A percentile compares a stretch with the other conserved stretches of the same genome.
Conservation (phyloP, 208 protist genomes). For the Leishmania gerbilli region DNA sequence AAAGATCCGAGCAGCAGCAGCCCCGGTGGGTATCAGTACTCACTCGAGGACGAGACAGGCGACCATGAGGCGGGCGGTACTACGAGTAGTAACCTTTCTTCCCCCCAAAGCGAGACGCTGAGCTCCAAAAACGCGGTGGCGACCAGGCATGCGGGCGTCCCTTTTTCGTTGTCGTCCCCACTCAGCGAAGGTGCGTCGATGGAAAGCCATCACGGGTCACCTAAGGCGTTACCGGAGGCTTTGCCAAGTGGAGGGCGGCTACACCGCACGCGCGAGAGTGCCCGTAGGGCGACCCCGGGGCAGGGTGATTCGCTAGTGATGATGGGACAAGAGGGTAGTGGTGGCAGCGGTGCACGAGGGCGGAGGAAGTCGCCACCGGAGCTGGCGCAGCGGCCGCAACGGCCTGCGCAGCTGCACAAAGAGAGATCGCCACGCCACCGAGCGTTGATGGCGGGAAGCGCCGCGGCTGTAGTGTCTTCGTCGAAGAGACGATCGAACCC, state of each 20-base stretch:
- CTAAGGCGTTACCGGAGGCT: neutral
- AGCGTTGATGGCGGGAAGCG: neutral
- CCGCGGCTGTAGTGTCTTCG: neutral
- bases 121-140: slow-evolving; percentile 1
- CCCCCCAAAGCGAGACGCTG: slow-evolving; percentile 19
- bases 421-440: slow-evolving; percentile 22
- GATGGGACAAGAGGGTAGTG: neutral
- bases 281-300: neutral
- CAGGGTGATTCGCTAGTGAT: slow-evolving; percentile 1
- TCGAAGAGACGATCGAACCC: slow-evolving; percentile 5
- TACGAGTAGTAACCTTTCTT: slow-evolving; percentile 37
- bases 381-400: slow-evolving; percentile 4
- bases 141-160: neutral
- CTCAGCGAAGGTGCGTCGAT: slow-evolving; percentile 6
- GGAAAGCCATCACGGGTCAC: slow-evolving; percentile 1
- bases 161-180: slow-evolving; percentile 16
- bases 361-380: slow-evolving; percentile 16
- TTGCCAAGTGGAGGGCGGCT: neutral
- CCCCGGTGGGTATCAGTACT: slow-evolving; percentile 4
- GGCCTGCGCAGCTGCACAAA: slow-evolving; percentile 4
- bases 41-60: slow-evolving; percentile 16
- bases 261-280: neutral
- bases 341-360: slow-evolving; percentile 9
- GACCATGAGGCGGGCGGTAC: slow-evolving; percentile 26
- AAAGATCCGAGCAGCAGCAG: neutral